These are phyloP conservation scores for Xerocomus minutiporus DNA, from an alignment of 1,284 basidiomycete genomes.

Conservation along the genomic window DNA sequence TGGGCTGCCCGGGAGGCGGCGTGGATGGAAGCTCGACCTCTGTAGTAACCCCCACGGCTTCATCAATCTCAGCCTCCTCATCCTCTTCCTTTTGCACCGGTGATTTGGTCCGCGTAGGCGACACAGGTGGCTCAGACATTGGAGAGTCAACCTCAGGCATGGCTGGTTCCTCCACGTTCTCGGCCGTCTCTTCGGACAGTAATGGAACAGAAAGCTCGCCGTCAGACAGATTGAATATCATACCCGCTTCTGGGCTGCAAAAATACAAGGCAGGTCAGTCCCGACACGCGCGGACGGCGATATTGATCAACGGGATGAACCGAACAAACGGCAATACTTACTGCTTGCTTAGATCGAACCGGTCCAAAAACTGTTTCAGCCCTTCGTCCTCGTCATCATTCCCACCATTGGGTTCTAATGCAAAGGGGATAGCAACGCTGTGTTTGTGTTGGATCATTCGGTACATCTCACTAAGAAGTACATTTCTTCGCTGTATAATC, in stretches of 20 bases:
- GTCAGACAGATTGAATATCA: constrained; percentile 32
- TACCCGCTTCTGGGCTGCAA: constrained; percentile 37
- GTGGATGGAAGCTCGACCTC: constrained; percentile 18
- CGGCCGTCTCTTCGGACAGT: constrained; percentile 9
- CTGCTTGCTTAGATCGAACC: constrained; percentile 50
- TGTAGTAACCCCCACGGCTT: constrained; percentile 5
- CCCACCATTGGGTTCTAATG: constrained; percentile 24
- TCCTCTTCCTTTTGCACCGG: constrained; percentile 23
- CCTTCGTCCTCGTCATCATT: constrained; percentile 38
- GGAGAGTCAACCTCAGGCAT: constrained; percentile 29
- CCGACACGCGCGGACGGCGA: constrained; percentile 1
- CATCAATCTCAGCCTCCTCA: constrained; percentile 24
- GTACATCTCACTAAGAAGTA: constrained; percentile 64
- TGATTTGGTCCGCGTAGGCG: constrained; percentile 24
- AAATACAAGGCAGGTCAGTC: constrained; percentile 6
- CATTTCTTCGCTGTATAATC: constrained; percentile 59
- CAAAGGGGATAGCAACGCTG: constrained; percentile 38
- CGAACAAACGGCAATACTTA: constrained; percentile 11
- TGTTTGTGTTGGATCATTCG: constrained; percentile 52
- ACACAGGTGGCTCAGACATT: constrained; percentile 32
- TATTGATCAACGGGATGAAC: not conserved
- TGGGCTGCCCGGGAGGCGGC: constrained; percentile 12
- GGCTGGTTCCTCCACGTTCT: constrained; percentile 8
- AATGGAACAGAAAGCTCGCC: constrained; percentile 27
- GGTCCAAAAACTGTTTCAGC: constrained; percentile 47